Evolutionary conservation across 495 filamentous ascomycete genomes (phyloP).

Genomic region (Astrothelium macrocarpum): DNA sequence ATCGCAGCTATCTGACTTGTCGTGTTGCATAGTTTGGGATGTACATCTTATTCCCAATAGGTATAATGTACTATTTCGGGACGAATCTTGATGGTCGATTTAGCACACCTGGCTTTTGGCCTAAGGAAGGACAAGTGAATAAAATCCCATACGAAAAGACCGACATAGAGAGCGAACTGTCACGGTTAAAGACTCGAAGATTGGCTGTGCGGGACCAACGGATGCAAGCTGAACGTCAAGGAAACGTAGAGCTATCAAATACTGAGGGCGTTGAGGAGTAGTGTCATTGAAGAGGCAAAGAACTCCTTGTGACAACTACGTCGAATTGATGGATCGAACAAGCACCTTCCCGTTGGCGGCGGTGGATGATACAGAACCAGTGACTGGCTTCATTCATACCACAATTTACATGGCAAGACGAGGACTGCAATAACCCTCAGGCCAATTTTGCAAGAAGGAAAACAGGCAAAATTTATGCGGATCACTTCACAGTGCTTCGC

Average conservation of each 20-base stretch:
- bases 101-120: slow-evolving; percentile 86
- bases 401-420: too few species aligned
- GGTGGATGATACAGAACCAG: not conserved
- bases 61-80: slow-evolving; percentile 99
- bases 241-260: slow-evolving; percentile 16
- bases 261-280: slow-evolving; percentile 12
- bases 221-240: slow-evolving; percentile 43
- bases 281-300: not conserved
- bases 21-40: slow-evolving; percentile 65
- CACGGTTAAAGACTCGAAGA: slow-evolving; percentile 55
- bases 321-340: not conserved
- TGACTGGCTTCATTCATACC: not conserved
- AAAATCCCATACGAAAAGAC: slow-evolving; percentile 81
- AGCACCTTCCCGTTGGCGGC: not conserved
- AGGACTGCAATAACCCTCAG: too few species aligned
- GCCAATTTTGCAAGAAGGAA: too few species aligned
- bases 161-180: slow-evolving; percentile 70
- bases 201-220: slow-evolving; percentile 50
- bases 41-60: slow-evolving; percentile 97
- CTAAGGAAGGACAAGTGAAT: slow-evolving; percentile 72
- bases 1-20: slow-evolving; percentile 9
- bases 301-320: not conserved
- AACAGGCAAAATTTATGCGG: too few species aligned
- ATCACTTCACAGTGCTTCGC: too few species aligned
- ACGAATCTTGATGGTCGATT: slow-evolving; percentile 94